Evolutionary conservation across 2,329 filamentous ascomycete species (phyloP).

Genomic region (Colletotrichum australisinense): DNA sequence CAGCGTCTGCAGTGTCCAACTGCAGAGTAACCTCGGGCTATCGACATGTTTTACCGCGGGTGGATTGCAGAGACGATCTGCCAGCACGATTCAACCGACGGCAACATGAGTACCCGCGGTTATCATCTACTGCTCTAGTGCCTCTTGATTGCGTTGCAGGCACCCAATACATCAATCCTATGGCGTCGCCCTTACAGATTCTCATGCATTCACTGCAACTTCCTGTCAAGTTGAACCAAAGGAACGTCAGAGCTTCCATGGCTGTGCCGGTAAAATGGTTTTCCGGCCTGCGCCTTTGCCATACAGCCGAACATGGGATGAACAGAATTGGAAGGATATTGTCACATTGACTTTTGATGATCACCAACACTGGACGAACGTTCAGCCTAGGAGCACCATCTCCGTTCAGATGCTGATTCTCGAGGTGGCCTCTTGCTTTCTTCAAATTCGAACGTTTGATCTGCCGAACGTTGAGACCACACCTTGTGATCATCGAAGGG

Average conservation of each 20-base stretch:
- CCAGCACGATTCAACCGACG: not conserved
- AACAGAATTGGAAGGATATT: not conserved
- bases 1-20: not conserved
- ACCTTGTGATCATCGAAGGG: not conserved
- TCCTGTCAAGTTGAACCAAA: not conserved
- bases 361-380: not conserved
- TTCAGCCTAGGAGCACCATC: not conserved
- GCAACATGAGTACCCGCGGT: not conserved
- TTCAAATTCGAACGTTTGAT: not conserved
- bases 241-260: not conserved
- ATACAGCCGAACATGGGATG: constrained; percentile 6
- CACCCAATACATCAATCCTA: not conserved
- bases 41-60: not conserved
- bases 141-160: not conserved
- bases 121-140: not conserved
- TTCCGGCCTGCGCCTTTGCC: constrained; percentile 1
- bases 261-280: not conserved
- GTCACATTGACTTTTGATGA: not conserved
- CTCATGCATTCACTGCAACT: not conserved
- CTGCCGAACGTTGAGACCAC: no score
- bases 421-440: not conserved
- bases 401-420: not conserved
- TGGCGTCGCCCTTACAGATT: not conserved
- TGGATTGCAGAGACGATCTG: not conserved
- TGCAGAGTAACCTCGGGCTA: not conserved